Percentiles rank a stretch among this genome's conserved stretches.
phyloP scores from a whole-genome alignment of 1,139 yeast species.

The Sugiyamaella grinbergsii region DNA sequence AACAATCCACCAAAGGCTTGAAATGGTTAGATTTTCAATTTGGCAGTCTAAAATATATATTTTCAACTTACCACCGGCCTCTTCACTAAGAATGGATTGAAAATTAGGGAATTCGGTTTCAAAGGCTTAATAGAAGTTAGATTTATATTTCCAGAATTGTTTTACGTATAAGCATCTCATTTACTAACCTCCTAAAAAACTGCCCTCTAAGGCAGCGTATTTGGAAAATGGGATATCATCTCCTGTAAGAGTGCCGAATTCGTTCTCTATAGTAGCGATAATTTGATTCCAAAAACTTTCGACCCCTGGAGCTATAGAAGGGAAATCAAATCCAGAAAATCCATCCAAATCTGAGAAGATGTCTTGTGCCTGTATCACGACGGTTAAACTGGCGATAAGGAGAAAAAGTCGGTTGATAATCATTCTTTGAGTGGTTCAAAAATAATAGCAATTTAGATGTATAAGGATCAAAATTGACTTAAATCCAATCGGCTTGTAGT shows the following conservation, averaged over 20 bases:
- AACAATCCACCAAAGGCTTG: not conserved
- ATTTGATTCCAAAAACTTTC: slow-evolving; percentile 6
- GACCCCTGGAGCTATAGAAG: not conserved
- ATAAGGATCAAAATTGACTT: too few relatives aligned
- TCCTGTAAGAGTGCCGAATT: slow-evolving; percentile 4
- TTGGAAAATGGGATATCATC: not conserved
- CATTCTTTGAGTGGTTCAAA: too few relatives aligned
- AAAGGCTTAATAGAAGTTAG: slow-evolving; percentile 1
- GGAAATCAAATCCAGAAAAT: not conserved
- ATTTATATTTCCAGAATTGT: not conserved
- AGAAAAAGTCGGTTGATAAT: too few relatives aligned
- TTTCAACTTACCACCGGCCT: slow-evolving; percentile 4
- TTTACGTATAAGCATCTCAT: not conserved
- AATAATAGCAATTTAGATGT: too few relatives aligned
- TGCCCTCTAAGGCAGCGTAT: slow-evolving; percentile 4
- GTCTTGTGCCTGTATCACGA: not conserved
- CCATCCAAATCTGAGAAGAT: not conserved
- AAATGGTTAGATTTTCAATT: not conserved
- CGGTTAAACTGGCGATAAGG: not conserved
- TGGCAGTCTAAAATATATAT: not conserved
- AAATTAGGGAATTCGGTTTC: slow-evolving; percentile 2
- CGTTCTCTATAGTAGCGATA: not conserved
- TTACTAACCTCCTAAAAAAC: not conserved
- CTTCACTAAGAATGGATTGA: slow-evolving; percentile 7
- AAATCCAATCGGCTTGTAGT: too few relatives aligned